Evolutionary conservation across 1,139 yeast species (phyloP), one percentile per base, ranked within the genome.

Genomic region (Barnettozyma hawaiiensis): DNA sequence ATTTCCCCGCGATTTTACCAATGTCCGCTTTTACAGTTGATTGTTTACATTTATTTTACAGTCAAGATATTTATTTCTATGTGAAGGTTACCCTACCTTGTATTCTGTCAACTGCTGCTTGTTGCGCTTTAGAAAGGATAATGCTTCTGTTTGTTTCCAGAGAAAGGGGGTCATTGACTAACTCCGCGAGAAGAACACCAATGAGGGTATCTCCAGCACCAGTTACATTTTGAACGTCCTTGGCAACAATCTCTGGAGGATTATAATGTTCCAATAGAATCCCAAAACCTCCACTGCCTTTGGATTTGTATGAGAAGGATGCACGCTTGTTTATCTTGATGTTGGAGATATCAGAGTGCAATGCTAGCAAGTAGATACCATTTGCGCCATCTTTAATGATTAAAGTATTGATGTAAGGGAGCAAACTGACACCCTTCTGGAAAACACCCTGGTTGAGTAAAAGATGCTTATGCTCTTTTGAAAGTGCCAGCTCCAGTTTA

Each of bases 121-220:
- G 14, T 20, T 44, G 46, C 7, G 44, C 46, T n/a, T 15, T 27
- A 9, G 24, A 16, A 15, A 44, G 31, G 11, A 44, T n/a, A 2
- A 44, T n/a, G 2, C 28, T 22, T 7, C 45, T 35, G 20, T 40
- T 33, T 9, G 28, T 15, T 16, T 19, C n/a, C 19, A 44, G 24
- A 7, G 26, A 33, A 7, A 23, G 41, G 2, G 34, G 35, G 32
- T 47, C 29, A 2, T 31, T 19, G 5, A 42, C 35, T 2, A 52
- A 32, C n/a, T 29, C 46, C 7, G 36, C 33, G 21, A 55, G 27
- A 7, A 55, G 31, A 6, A 41, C 72, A 1, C 89, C 89, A 22
- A 74, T 68, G 36, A 85, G 68, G 0, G 90, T 74, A 59, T 85
- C 94, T 4, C 87, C 87, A 0, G 89, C 84, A 1, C 94, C 87